Evolutionary conservation across 140 eudicot genomes (phyloP).

Genomic region (Eryngium alpinum): DNA sequence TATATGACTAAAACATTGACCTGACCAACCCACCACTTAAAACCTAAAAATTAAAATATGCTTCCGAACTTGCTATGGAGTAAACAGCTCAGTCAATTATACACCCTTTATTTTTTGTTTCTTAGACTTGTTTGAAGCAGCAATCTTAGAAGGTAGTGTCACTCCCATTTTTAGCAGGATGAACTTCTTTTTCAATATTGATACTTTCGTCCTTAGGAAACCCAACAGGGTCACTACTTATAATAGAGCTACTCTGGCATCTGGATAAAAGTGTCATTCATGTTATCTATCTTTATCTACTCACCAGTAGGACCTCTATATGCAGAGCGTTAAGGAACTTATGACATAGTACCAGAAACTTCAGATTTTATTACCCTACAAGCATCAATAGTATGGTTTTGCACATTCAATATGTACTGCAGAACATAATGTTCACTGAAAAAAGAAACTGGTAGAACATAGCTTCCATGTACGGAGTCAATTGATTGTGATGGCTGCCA

Average conservation of each 20-base stretch:
- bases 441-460: conserved; percentile 30
- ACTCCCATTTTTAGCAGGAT: conserved; percentile 39
- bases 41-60: conserved; percentile 84
- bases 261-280: conserved; percentile 30
- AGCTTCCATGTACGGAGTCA: conserved; percentile 30
- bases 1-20: conserved; percentile 33
- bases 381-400: conserved; percentile 28
- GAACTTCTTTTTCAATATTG: conserved; percentile 57
- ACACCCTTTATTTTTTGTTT: conserved; percentile 87
- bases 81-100: conserved; percentile 78
- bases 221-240: conserved; percentile 27
- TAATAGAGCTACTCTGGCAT: conserved; percentile 23
- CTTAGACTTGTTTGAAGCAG: conserved; percentile 68
- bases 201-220: conserved; percentile 35
- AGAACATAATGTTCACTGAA: conserved; percentile 30
- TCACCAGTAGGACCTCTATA: conserved; percentile 29
- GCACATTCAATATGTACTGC: conserved; percentile 35
- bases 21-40: conserved; percentile 99
- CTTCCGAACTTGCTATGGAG: conserved; percentile 88
- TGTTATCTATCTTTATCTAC: conserved; percentile 33
- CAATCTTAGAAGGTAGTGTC: conserved; percentile 34
- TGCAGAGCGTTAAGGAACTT: conserved; percentile 30
- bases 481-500: conserved; percentile 39
- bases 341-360: conserved; percentile 44
- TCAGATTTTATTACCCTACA: conserved; percentile 52